Evolutionary conservation across 2,329 filamentous ascomycete species (phyloP), one percentile per base, ranked within the genome.

Genomic region (Arthroderma sp.): DNA sequence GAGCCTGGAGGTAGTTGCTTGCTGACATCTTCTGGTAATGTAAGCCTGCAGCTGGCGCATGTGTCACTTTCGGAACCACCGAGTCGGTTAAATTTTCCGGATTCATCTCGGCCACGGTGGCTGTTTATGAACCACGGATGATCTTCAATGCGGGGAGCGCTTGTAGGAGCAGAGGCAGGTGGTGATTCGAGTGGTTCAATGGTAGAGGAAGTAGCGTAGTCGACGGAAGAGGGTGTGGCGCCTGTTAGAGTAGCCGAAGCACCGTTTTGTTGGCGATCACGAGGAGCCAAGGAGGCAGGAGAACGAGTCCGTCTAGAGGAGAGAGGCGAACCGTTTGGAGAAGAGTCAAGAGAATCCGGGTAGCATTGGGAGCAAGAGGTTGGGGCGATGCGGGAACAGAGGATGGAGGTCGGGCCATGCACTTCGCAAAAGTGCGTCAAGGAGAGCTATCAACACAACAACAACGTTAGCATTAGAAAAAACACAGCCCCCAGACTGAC

Each of bases 391-490:
- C 77, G 74, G 47, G 74, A 77, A 60, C 74, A 77, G 51, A 78
- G 72, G 59, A 77, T 75, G 46, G 73, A 76, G 43, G 74, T 78
- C 11, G 74, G 74, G 58, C 74, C 74, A 68, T 78, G 73, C 60
- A 74, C 66, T 64, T 78, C 74, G 62, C 74, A 78, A 59, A 78
- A 78, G 63, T 78, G 74, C 51, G 74, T 75, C 51, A 78, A 68
- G 55, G 74, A 77, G 57, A 78, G 70, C 74, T 78, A 54, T 41
- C 42, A 48, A 43, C 30, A 36, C 22, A 6, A 29, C 39, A 8
- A 22, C 15, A 22, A 22, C 15, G 15, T 22, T 22, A 22, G 15
- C 15, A 22, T 22, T 22, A 22, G 15, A 1, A 34, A 34, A 11
- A 9, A 9, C 11, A 9, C 32, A 9, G 11, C 32, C 32, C 15